Base-by-base conservation (phyloP, 345 rosid species). In the Sonneratia caseolaris region DNA sequence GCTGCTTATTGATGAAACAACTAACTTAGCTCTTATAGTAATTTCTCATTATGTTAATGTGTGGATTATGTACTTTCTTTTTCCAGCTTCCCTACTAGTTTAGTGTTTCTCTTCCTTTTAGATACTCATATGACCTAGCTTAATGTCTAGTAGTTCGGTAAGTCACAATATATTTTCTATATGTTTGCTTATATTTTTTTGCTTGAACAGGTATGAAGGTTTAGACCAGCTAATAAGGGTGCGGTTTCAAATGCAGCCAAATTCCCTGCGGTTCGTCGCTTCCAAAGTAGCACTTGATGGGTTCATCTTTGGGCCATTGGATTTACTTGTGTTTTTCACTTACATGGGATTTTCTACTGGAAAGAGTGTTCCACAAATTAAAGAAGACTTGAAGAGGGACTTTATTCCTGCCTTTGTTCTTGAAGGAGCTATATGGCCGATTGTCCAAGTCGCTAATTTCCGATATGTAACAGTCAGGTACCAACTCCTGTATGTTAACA, bases 231-330 rank as follows among this genome's bases (percentile, higher is more conserved):
- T 88, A 69, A 94, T 94, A 75, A 86, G 84, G 76, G 67, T 82
- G 71, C 87, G 82, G 79, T 85, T 91, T 84, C 80, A 71, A 69
- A 80, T 88, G 4, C 85, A 42, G 49, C 97, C 97, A 53, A 91
- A 87, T 76, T 81, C 97, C 2, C 71, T 71, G 4, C 81, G 83
- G 38, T 91, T 94, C 71, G 92, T 91, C 37, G 92, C 93, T 68
- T 77, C 93, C 1, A 91, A 91, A 90, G 97, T 94, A 72, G 96
- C 96, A 61, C 82, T 90, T 76, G 99, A 94, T 79, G 86, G 96
- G 71, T 74, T 94, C 75, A 90, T 94, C 66, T 94, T 91, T 37
- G 98, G 96, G 40, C 96, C 98, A 42, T 66, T 91, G 7, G 97
- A 91, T 78, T 82, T 94, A 78, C 73, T 94, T 8, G 82, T 85